Evolutionary conservation across 805 yeast species (phyloP), one percentile per base, ranked within the genome.

Genomic region (Candida jianshihensis): DNA sequence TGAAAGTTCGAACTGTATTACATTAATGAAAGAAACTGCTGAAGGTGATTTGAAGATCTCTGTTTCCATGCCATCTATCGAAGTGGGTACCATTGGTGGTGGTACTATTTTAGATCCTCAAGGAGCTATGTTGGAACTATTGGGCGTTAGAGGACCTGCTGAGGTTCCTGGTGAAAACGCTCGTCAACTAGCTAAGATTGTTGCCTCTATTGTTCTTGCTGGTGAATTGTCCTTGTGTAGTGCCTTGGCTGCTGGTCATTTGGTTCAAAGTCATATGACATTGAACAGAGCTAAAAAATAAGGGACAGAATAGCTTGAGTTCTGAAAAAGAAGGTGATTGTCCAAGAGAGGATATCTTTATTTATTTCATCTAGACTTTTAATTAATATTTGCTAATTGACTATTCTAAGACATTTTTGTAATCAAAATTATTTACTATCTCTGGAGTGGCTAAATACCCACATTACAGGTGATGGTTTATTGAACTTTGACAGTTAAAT

Each of bases 11-110:
- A 90, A 89, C 64, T 92, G 99, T 80, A 90, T 92, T 41, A 92
- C 99, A 1, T 70, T 92, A 48, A 89, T 92, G 95, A 79, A 81
- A 53, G 87, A 84, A 57, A 70, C 70, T 34, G 68, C 63, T 11
- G 69, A 72, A 28, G 98, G 96, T 12, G 85, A 86, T 54, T 71
- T 92, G 55, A 81, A 77, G 48, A 82, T 92, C 27, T 85, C 96
- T 2, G 98, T 92, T n/a, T 86, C 97, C 4, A 92, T 92, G 99
- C 99, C 99, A 21, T 86, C 94, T 20, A 87, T 92, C 50, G 99
- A 92, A 65, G 98, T 92, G 31, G 99, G 99, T 46, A 92, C 99
- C 3, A 88, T 92, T 61, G 98, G 98, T 39, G 99, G 99, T 46
- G 99, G 99, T 57, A 92, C 99, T 4, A 85, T 92, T 45, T 73